Percentiles rank a stretch among this genome's conserved stretches.
These are phyloP conservation scores for Teunomyces aglyptinius DNA, from an alignment of 805 yeast species.

Conservation along the genomic window DNA sequence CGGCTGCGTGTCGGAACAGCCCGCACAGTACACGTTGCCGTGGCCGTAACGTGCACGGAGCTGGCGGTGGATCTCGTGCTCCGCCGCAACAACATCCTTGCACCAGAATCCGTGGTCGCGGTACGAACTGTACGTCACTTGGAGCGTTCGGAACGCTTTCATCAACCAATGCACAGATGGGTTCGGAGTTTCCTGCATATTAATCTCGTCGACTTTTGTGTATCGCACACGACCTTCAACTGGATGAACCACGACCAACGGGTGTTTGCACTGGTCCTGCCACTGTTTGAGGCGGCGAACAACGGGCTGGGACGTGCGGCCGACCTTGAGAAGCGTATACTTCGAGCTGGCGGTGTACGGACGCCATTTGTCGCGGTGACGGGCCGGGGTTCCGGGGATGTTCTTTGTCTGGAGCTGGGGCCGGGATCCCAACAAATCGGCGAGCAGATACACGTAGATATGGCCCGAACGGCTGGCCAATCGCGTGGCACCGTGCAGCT, in stretches of 20 bases:
- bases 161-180: too few species aligned
- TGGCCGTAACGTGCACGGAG: constrained; percentile 43
- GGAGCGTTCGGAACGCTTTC: background rate
- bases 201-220: background rate
- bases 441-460: constrained; percentile 51
- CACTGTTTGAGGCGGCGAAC: constrained; percentile 46
- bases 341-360: constrained; percentile 35
- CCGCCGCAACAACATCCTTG: constrained; percentile 33
- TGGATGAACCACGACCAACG: constrained; percentile 31
- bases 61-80: constrained; percentile 39
- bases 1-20: constrained; percentile 27
- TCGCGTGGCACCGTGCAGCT: too few species aligned
- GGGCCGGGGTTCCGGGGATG: constrained; percentile 18
- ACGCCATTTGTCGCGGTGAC: constrained; percentile 25
- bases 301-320: constrained; percentile 51
- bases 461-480: constrained; percentile 29
- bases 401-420: constrained; percentile 40
- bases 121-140: constrained; percentile 1
- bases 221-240: background rate
- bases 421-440: constrained; percentile 33
- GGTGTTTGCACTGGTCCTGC: constrained; percentile 51
- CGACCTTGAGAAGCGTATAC: constrained; percentile 49
- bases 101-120: constrained; percentile 36
- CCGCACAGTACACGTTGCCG: constrained; percentile 49
- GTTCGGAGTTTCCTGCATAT: background rate